Evolutionary conservation across 176 grass and related monocot genomes (phyloP), one percentile per base, ranked within the genome.

Genomic region (Triticum turgidum): DNA sequence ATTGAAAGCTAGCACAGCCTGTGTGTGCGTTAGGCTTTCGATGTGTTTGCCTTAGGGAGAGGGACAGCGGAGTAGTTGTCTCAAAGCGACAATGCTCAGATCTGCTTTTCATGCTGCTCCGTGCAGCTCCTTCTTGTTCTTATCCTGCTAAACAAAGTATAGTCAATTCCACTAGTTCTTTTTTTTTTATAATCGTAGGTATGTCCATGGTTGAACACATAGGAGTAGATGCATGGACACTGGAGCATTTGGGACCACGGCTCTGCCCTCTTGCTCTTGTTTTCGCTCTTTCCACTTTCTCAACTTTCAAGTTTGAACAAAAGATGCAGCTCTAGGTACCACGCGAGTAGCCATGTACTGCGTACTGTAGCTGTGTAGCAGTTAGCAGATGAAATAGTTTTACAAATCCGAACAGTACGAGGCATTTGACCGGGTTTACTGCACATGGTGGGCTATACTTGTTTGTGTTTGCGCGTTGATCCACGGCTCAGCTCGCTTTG

Each of bases 1-100:
- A 65, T 82, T 82, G 56, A 88, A 88, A 91, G 51, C 51, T 54
- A 85, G 90, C 32, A 42, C 44, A 27, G 42, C 44, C 37, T 88
- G 62, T 34, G 38, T 4, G 81, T 64, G 69, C 37, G 72, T 81
- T 88, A 85, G 90, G 86, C 82, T 88, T 91, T 91, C 84, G 82
- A 91, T 88, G 82, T 25, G 25, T 80, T 71, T 78, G 70, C 76
- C 82, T 73, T 85, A 85, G 82, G 77, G 10, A 21, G 82, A 77
- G 35, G 33, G 70, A 78, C 82, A 88, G 77, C 51, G 78, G 39
- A 71, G 77, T 63, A 82, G 77, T 42, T 88, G 86, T 35, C 22
- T 24, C 69, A 32, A 65, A 82, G 61, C 42, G 72, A 61, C 77
- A 33, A 25, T 5, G 8, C 18, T 45, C 25, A 78, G 70, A 72